Percentiles rank a stretch among this genome's conserved stretches.
Conservation (phyloP, 2,329 filamentous ascomycete species). For the Rutstroemia sp. region DNA sequence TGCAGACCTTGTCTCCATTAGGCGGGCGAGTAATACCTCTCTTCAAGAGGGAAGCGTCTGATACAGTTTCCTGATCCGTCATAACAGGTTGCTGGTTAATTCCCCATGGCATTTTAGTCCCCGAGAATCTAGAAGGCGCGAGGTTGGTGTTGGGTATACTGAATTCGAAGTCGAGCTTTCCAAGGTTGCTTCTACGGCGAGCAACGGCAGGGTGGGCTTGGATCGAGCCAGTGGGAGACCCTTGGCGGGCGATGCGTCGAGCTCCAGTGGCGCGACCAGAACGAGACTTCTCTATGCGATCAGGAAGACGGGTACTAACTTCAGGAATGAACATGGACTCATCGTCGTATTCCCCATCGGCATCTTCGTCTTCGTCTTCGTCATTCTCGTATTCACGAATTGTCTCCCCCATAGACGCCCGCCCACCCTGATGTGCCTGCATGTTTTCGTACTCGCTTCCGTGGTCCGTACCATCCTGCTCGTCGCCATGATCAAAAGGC, state of each 20-base stretch:
- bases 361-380: neutral
- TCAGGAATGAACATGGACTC: neutral
- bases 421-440: neutral
- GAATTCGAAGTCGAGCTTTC: neutral
- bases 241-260: neutral
- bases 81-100: constrained; percentile 15
- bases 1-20: constrained; percentile 13
- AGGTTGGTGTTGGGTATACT: constrained; percentile 7
- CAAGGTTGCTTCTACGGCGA: neutral
- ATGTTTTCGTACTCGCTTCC: neutral
- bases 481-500: neutral
- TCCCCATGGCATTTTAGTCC: constrained; percentile 17
- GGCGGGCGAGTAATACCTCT: constrained; percentile 16
- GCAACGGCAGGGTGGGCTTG: neutral
- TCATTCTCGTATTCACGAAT: neutral
- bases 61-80: constrained; percentile 13
- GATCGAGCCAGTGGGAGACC: neutral
- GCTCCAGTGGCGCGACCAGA: neutral
- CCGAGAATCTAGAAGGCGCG: constrained; percentile 17
- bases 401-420: no score
- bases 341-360: neutral
- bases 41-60: constrained; percentile 23
- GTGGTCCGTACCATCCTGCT: neutral
- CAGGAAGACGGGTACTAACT: neutral
- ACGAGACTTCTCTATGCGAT: neutral